Conservation (phyloP, 768 basidiomycete species). For the Rhizopogon vinicolor region DNA sequence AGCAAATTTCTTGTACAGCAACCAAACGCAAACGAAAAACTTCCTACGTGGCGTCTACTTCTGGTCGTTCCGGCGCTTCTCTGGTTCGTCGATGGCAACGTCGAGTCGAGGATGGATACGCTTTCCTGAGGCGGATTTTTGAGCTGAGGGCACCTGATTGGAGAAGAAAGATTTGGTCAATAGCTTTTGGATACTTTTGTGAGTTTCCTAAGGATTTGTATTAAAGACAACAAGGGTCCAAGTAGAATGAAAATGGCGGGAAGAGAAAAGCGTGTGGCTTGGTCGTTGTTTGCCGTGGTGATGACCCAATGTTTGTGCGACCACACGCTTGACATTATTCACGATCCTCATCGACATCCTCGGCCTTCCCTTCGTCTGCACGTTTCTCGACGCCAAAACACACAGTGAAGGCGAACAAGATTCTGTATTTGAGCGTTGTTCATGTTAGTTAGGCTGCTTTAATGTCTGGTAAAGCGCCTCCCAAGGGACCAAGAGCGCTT, state of each 20-base stretch:
- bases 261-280: not conserved
- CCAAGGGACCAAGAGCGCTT: conserved; percentile 69
- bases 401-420: conserved; percentile 1
- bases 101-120: not conserved
- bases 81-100: not conserved
- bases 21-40: conserved; percentile 1
- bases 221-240: not conserved
- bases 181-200: not conserved
- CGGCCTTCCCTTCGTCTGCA: conserved; percentile 5
- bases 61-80: not conserved
- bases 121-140: not conserved
- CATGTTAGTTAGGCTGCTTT: conserved; percentile 13
- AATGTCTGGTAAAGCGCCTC: conserved; percentile 80
- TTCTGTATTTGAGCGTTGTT: conserved; percentile 2
- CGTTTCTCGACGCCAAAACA: conserved; percentile 5
- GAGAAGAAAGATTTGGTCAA: not conserved
- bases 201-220: not conserved
- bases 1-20: not conserved
- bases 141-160: not conserved
- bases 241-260: not conserved
- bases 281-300: conserved; percentile 1
- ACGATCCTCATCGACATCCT: conserved; percentile 8
- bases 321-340: conserved; percentile 1
- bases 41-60: not conserved
- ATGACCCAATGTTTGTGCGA: conserved; percentile 5